Evolutionary conservation across 176 grass and related monocot genomes (phyloP), one percentile per base, ranked within the genome.

Genomic region (Phyllostachys edulis): DNA sequence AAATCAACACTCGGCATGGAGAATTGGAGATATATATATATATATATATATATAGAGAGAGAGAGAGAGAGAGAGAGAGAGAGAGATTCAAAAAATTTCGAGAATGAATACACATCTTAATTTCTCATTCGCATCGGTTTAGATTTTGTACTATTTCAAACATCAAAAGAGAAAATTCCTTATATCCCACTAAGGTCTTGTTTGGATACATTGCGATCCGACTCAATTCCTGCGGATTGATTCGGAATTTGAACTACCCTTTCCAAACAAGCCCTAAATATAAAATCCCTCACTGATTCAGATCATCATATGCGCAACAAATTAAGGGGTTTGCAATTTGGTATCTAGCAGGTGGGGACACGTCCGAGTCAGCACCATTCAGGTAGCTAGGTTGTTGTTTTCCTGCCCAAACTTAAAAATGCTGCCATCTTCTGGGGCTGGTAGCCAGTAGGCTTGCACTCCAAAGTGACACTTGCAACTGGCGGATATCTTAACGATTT

Each of bases 281-380:
- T 37, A 15, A 69, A 41, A 69, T 11, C 3, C 8, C 20, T 69
- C 0, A 2, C 39, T 23, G 44, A 44, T 69, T 44, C 67, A n/a
- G n/a, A n/a, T n/a, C n/a, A n/a, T n/a, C n/a, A 14, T 70, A 45
- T 24, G 17, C 54, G 8, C 54, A 8, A 57, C 54, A 57, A 57
- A 57, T n/a, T 57, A 21, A 18, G 18, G 21, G 20, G 54, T 20
- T 57, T 57, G 20, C 12, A 3, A 75, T 40, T 42, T 61, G 12
- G 37, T 39, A 17, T 5, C 24, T 3, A 69, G 4, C 41, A 4
- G 2, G 63, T 51, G 65, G 65, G 73, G 54, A 27, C 72, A 26
- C 16, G 73, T 83, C 86, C 73, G 65, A 83, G 54, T 88, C 86
- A 83, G 86, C 86, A 83, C 52, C 73, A 62, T 55, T 82, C 85